Base-by-base conservation (phyloP, 768 basidiomycete genomes). In the Lactarius psammicola region DNA sequence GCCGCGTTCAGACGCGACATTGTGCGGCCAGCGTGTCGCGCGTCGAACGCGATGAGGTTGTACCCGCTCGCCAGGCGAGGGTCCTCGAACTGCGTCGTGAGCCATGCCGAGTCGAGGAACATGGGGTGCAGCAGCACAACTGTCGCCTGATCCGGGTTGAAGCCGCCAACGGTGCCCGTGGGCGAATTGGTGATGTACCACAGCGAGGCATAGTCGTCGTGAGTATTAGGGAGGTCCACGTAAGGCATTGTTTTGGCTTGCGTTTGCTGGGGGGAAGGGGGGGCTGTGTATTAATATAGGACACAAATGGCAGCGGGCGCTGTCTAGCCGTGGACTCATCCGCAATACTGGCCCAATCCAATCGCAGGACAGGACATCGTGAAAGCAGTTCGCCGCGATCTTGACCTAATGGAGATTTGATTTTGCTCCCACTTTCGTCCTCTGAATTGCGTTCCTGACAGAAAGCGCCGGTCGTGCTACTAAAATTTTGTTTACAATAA, bases 181-280 rank as follows among this genome's bases (percentile, higher is more conserved):
- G 69, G 56, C 23, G 73, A 69, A 62, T 74, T 74, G 30, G 73
- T 74, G 26, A 59, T 74, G 59, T 74, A 74, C 71, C 68, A 74
- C 10, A 74, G 58, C n/a, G 71, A 70, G 56, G 70, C 68, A 33
- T 69, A 69, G 56, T 71, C 70, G 40, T 66, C 65, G 33, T 62
- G 61, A 4, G 34, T 59, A 23, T 56, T 63, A 4, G 65, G 51
- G 40, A 71, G 63, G 44, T 71, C 70, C 38, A 71, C 66, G 51
- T 62, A 71, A 17, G 70, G 71, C 69, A 71, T 71, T 28, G 7
- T 55, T 56, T 26, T 46, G n/a, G n/a, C 20, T n/a, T 23, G 44
- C n/a, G n/a, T 10, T 6, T 9, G 9, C 10, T 4, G 46, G 13
- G 36, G 5, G 36, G 3, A 38, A 38, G 36, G 15, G 31, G 31